Evolutionary conservation across 345 rosid genomes (phyloP).

Genomic region (Lumnitzera racemosa): DNA sequence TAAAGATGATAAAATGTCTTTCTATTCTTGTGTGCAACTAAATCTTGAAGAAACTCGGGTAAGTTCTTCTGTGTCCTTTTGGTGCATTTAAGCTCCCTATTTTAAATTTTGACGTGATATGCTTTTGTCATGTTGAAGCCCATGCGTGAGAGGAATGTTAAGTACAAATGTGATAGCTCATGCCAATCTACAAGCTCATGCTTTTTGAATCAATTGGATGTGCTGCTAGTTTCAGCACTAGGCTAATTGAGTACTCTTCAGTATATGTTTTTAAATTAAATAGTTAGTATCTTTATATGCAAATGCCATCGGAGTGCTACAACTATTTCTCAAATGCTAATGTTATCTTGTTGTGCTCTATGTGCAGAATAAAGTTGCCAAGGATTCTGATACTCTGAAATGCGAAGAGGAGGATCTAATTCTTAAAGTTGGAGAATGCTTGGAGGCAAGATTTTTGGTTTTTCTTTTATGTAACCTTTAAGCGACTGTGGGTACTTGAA

Average conservation of each 20-base stretch:
- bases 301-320: background rate
- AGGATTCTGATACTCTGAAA: conserved; percentile 56
- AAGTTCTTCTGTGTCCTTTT: conserved; percentile 20
- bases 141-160: too few species aligned
- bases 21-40: conserved; percentile 71
- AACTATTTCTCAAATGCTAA: background rate
- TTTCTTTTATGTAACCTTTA: background rate
- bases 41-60: conserved; percentile 97
- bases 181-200: too few species aligned
- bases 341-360: conserved; percentile 6
- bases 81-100: too few species aligned
- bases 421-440: conserved; percentile 87
- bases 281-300: too few species aligned
- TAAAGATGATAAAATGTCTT: conserved; percentile 94
- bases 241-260: background rate
- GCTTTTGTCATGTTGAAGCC: too few species aligned
- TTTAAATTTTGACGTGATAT: too few species aligned
- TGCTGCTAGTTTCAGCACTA: background rate
- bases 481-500: too few species aligned
- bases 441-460: conserved; percentile 56
- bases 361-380: conserved; percentile 68
- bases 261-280: too few species aligned
- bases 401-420: conserved; percentile 75
- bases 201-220: background rate
- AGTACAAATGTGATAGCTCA: too few species aligned